Percentiles rank a stretch among this genome's conserved stretches.
phyloP scores from a whole-genome alignment of 169 alveolate species.

The Plasmodium vivax region DNA sequence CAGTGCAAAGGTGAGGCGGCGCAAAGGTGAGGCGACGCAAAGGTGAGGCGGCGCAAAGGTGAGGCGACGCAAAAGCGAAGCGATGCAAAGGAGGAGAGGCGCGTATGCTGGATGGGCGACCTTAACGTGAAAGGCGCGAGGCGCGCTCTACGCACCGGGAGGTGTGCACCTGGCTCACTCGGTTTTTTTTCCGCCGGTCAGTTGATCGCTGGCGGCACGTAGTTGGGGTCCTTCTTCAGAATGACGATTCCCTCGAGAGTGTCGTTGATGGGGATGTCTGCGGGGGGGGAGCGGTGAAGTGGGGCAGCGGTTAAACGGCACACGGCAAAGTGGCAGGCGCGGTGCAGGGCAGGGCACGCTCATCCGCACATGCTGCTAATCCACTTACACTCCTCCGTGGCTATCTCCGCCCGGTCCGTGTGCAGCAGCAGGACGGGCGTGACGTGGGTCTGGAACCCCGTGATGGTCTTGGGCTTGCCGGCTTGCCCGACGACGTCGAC shows the following conservation, averaged over 20 bases:
- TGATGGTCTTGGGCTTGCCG: conserved; percentile 97
- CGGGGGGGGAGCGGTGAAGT: neutral
- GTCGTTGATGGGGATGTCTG: conserved; percentile 72
- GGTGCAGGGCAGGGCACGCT: neutral
- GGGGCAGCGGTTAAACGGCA: too few relatives aligned
- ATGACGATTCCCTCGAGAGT: conserved; percentile 77
- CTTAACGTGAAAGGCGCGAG: neutral
- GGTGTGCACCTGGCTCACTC: neutral
- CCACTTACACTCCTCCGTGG: conserved; percentile 89
- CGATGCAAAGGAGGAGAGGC: neutral
- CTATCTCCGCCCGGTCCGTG: conserved; percentile 95
- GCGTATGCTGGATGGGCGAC: neutral
- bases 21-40: neutral
- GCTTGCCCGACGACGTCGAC: conserved; percentile 98
- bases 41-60: too few relatives aligned
- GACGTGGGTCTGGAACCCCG: conserved; percentile 99
- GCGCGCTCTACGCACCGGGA: too few relatives aligned
- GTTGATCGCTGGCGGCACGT: conserved; percentile 45
- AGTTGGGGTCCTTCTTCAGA: conserved; percentile 74
- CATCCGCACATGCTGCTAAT: neutral
- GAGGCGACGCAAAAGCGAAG: too few relatives aligned
- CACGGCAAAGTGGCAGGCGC: neutral
- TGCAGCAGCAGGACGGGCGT: conserved; percentile 96
- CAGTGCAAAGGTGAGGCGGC: neutral
- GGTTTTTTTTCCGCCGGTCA: neutral